phyloP scores from a whole-genome alignment of 352 stramenopile genomes.

The Phytophthora brassicae region DNA sequence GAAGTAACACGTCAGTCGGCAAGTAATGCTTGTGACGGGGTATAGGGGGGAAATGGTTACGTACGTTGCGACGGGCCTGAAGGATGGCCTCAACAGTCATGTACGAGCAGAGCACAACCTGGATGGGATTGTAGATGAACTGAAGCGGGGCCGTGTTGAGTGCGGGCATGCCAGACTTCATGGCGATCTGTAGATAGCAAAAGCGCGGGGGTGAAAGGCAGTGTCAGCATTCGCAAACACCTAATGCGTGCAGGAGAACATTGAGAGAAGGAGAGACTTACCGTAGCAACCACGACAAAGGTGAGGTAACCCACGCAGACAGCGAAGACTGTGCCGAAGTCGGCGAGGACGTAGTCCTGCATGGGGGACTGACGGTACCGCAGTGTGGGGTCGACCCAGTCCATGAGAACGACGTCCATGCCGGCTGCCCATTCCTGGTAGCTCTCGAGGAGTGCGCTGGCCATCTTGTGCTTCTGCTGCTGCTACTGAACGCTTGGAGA shows the following conservation, averaged over 20 bases:
- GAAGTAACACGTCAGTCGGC: slow-evolving; percentile 13
- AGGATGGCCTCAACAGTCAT: slow-evolving; percentile 92
- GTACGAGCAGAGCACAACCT: slow-evolving; percentile 94
- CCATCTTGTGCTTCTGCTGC: slow-evolving; percentile 32
- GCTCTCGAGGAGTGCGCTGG: slow-evolving; percentile 36
- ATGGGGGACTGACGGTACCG: slow-evolving; percentile 37
- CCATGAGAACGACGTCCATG: slow-evolving; percentile 40
- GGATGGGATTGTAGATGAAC: slow-evolving; percentile 94
- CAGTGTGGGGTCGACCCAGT: slow-evolving; percentile 41
- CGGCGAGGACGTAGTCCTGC: slow-evolving; percentile 37
- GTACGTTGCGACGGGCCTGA: slow-evolving; percentile 84
- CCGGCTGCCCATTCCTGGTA: slow-evolving; percentile 38
- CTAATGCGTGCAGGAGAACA: background rate
- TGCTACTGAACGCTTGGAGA: slow-evolving; percentile 12
- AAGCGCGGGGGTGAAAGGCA: background rate
- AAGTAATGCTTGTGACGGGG: too few species aligned
- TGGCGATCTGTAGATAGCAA: slow-evolving; percentile 36
- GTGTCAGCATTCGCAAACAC: background rate
- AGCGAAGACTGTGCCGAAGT: slow-evolving; percentile 40
- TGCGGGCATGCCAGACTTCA: slow-evolving; percentile 52
- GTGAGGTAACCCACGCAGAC: slow-evolving; percentile 68
- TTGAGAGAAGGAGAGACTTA: slow-evolving; percentile 7
- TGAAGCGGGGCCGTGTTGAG: slow-evolving; percentile 75
- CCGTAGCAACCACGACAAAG: slow-evolving; percentile 57
- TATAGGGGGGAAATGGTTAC: slow-evolving; percentile 5